Percentiles rank a stretch among this genome's conserved stretches.
Evolutionary conservation across 257 asterid species (phyloP).

Genomic region (Forsythia suspensa): DNA sequence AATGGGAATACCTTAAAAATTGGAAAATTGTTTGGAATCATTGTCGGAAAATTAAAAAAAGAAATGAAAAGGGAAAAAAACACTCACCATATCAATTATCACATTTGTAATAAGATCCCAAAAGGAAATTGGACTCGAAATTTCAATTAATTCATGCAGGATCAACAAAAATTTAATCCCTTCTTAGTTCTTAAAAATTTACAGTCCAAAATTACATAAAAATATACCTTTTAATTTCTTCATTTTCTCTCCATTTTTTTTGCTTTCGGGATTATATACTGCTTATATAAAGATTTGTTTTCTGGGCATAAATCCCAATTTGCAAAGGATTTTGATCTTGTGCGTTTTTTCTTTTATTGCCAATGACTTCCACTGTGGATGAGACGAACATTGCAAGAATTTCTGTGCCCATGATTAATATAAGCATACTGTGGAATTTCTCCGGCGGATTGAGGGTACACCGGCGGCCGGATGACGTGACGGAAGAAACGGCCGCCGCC

Average conservation of each 20-base stretch:
- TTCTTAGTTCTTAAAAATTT: slow-evolving; percentile 26
- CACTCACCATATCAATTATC: too few relatives aligned
- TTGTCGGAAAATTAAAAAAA: neutral
- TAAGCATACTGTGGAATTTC: slow-evolving; percentile 46
- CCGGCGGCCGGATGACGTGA: slow-evolving; percentile 45
- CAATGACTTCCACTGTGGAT: slow-evolving; percentile 57
- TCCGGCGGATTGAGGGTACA: slow-evolving; percentile 38
- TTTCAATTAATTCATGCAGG: slow-evolving; percentile 37
- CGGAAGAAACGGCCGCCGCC: slow-evolving; percentile 28
- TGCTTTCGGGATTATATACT: slow-evolving; percentile 7
- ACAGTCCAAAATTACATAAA: slow-evolving; percentile 38
- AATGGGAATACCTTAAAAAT: neutral
- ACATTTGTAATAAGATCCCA: too few relatives aligned
- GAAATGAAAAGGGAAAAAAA: neutral
- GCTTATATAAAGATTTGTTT: neutral
- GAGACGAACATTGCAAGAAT: slow-evolving; percentile 38
- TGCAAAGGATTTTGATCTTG: slow-evolving; percentile 5
- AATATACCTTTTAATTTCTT: slow-evolving; percentile 25
- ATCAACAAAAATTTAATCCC: slow-evolving; percentile 41
- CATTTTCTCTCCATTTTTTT: neutral
- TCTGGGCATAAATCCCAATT: neutral
- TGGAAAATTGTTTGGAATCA: neutral
- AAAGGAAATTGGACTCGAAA: slow-evolving; percentile 28
- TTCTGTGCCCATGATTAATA: slow-evolving; percentile 31
- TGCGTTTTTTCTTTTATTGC: slow-evolving; percentile 42